These are phyloP conservation scores for Physaria fendleri DNA, from an alignment of 345 rosid species.

Conservation along the genomic window DNA sequence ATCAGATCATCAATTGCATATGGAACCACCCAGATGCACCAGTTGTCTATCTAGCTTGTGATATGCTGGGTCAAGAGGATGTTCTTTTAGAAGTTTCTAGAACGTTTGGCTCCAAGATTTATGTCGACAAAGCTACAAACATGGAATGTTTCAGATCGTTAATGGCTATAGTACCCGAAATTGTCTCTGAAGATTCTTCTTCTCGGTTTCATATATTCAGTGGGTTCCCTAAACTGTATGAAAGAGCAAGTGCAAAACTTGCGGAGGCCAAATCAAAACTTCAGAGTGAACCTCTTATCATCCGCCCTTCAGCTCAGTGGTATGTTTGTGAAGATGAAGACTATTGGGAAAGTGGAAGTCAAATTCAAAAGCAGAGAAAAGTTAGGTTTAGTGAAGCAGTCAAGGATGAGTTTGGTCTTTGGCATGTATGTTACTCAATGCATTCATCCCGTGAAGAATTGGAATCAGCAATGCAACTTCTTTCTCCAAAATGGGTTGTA, in stretches of 20 bases:
- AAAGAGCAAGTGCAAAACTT: constrained; percentile 57
- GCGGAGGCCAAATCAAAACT: constrained; percentile 57
- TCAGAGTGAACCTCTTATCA: constrained; percentile 64
- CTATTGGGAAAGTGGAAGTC: constrained; percentile 26
- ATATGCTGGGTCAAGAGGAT: constrained; percentile 85
- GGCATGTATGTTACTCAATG: constrained; percentile 90
- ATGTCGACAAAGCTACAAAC: constrained; percentile 48
- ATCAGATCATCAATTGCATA: constrained; percentile 70
- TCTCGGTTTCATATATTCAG: constrained; percentile 63
- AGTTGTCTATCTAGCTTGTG: constrained; percentile 62
- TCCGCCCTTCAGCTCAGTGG: constrained; percentile 86
- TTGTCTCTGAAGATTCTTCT: constrained; percentile 58
- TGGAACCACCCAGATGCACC: constrained; percentile 77
- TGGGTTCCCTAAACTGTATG: constrained; percentile 65
- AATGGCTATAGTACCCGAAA: constrained; percentile 46
- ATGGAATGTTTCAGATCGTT: constrained; percentile 44
- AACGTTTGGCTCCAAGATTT: constrained; percentile 80
- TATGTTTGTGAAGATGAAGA: constrained; percentile 66
- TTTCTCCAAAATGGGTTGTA: constrained; percentile 72
- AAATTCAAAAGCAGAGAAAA: constrained; percentile 33
- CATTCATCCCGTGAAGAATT: constrained; percentile 82
- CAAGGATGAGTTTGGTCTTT: constrained; percentile 68
- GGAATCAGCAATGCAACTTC: constrained; percentile 64
- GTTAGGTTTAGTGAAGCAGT: constrained; percentile 55
- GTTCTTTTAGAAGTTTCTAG: constrained; percentile 44